These are phyloP conservation scores for Aspergillus wentii DNA, from an alignment of 495 filamentous ascomycete species.

Conservation along the genomic window DNA sequence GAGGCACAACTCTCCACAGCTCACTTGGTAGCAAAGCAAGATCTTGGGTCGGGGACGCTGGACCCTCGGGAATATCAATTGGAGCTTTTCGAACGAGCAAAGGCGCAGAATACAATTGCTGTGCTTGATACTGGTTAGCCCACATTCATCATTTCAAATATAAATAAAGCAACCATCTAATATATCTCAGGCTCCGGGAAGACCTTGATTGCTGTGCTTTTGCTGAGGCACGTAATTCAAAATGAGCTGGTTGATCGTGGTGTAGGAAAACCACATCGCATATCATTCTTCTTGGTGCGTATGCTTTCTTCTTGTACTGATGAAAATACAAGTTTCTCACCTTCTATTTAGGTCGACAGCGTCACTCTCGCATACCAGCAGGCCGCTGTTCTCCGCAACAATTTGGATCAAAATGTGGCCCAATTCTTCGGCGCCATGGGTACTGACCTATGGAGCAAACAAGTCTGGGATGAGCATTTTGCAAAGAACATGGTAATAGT, in stretches of 20 bases:
- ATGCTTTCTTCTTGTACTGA: neutral
- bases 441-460: constrained; percentile 58
- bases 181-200: constrained; percentile 75
- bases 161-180: too few relatives aligned
- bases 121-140: constrained; percentile 83
- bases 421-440: constrained; percentile 73
- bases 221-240: constrained; percentile 73
- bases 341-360: constrained; percentile 67
- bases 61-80: constrained; percentile 87
- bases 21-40: constrained; percentile 39
- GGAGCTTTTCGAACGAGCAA: constrained; percentile 88
- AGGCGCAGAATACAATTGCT: constrained; percentile 82
- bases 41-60: constrained; percentile 41
- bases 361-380: constrained; percentile 92
- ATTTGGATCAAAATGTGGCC: constrained; percentile 77
- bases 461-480: constrained; percentile 66
- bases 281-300: constrained; percentile 78
- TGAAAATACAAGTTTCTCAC: constrained; percentile 1
- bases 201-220: constrained; percentile 86
- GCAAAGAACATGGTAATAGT: constrained; percentile 80
- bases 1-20: constrained; percentile 34
- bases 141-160: too few relatives aligned
- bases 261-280: constrained; percentile 52
- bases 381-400: constrained; percentile 72
- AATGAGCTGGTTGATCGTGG: constrained; percentile 70